Evolutionary conservation across 208 protist genomes (phyloP).

Genomic region (Acanthamoeba castellanii): DNA sequence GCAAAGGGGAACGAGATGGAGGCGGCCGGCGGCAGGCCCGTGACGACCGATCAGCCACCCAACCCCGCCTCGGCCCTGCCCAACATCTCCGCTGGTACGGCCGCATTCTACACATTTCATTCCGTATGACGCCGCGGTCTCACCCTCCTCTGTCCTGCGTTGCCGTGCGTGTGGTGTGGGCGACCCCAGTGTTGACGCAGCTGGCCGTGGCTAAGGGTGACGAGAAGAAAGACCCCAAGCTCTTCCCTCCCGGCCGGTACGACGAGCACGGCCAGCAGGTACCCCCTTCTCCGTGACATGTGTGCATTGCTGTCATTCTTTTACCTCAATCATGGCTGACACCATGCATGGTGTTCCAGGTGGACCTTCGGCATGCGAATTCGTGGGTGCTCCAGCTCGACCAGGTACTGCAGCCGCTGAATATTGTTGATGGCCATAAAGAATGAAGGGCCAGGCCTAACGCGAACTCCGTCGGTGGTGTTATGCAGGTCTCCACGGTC

Average conservation of each 20-base stretch:
- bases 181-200: constrained; percentile 3
- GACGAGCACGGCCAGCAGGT: constrained; percentile 55
- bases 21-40: background rate
- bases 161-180: background rate
- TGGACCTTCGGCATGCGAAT: background rate
- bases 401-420: constrained; percentile 79
- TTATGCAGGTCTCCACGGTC: background rate
- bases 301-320: background rate
- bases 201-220: constrained; percentile 7
- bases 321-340: too few species aligned
- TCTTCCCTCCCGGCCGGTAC: constrained; percentile 74
- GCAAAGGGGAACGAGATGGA: background rate
- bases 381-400: constrained; percentile 87
- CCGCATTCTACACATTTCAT: background rate
- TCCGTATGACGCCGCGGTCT: background rate
- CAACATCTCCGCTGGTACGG: background rate
- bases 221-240: constrained; percentile 34
- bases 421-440: background rate
- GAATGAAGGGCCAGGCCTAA: background rate
- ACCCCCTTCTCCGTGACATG: background rate
- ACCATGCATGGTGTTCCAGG: too few species aligned
- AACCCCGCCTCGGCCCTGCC: background rate
- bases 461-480: background rate
- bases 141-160: background rate
- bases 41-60: background rate